Base-by-base conservation (phyloP, 192 early-diverging fungal species). In the Backusella sp. region DNA sequence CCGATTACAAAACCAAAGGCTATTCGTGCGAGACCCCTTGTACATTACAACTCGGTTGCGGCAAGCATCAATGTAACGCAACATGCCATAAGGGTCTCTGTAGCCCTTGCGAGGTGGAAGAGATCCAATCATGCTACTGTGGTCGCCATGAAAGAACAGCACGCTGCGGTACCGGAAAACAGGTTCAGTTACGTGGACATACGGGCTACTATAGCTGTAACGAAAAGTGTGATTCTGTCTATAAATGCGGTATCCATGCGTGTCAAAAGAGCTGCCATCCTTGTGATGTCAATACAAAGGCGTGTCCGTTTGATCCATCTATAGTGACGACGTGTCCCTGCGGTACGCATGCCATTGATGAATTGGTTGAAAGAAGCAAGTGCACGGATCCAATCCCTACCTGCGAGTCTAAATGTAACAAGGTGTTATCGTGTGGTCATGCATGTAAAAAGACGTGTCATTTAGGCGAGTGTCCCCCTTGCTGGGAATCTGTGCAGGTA, bases 71-170 rank as follows among this genome's bases (percentile, higher is more conserved):
- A 2, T 95, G 94, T 74, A 72, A 84, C 35, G 80, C 88, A 30
- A 46, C 82, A 14, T 95, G 94, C 77, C 94, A 95, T 70, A 66
- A 89, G 11, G 94, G 91, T n/a, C 73, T 88, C 4, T 95, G 94
- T 75, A 78, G 82, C 28, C 86, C 90, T 12, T 95, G 94, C 42
- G 56, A 81, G 21, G 79, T 82, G 34, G 59, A 73, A 28, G 84
- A 90, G 69, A 65, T 79, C 19, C 90, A 93, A 84, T 42, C 59
- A 12, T 95, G 94, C 77, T 90, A 88, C 71, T 95, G 94, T 76
- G 93, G 92, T 11, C 83, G 85, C 41, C 83, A 86, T 76, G 80
- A 81, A 49, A 85, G 89, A 14, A 77, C 72, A 0, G 86, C 83
- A 26, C 77, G 74, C 21, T 94, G 93, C 74, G 92, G 92, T 11